Conservation (phyloP, 495 filamentous ascomycete species). For the Thermochaetoides thermophila region DNA sequence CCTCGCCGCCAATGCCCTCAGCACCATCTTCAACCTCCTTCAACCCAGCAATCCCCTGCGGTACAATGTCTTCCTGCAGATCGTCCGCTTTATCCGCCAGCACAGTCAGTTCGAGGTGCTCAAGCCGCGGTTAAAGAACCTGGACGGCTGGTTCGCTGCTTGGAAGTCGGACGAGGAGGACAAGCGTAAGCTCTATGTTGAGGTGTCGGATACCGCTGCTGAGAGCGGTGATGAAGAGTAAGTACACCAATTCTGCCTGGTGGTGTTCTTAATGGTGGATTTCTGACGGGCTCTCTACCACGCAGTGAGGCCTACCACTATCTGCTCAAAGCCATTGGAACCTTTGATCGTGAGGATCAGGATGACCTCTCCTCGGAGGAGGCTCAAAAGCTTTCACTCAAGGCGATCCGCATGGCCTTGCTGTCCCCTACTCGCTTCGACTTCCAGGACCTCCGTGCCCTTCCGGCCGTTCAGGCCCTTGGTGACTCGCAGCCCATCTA, state of each 20-base stretch:
- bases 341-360: constrained; percentile 50
- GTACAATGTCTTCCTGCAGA: constrained; percentile 77
- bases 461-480: constrained; percentile 77
- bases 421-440: constrained; percentile 65
- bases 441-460: constrained; percentile 80
- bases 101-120: constrained; percentile 64
- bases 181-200: constrained; percentile 63
- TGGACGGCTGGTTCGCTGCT: constrained; percentile 64
- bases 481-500: constrained; percentile 65
- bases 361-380: constrained; percentile 48
- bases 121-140: constrained; percentile 57
- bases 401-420: constrained; percentile 71
- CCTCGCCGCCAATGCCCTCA: constrained; percentile 73
- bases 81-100: constrained; percentile 62
- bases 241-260: constrained; percentile 12
- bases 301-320: constrained; percentile 59
- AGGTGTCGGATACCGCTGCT: constrained; percentile 61
- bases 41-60: constrained; percentile 56
- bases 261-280: background rate
- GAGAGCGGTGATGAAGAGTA: constrained; percentile 62
- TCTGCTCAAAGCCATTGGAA: constrained; percentile 68
- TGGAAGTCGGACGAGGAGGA: constrained; percentile 79
- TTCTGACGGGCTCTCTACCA: constrained; percentile 5
- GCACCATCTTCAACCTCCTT: constrained; percentile 94
- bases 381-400: constrained; percentile 67